Conservation (phyloP, 2,329 filamentous ascomycete genomes). For the Penicillium concentricum region DNA sequence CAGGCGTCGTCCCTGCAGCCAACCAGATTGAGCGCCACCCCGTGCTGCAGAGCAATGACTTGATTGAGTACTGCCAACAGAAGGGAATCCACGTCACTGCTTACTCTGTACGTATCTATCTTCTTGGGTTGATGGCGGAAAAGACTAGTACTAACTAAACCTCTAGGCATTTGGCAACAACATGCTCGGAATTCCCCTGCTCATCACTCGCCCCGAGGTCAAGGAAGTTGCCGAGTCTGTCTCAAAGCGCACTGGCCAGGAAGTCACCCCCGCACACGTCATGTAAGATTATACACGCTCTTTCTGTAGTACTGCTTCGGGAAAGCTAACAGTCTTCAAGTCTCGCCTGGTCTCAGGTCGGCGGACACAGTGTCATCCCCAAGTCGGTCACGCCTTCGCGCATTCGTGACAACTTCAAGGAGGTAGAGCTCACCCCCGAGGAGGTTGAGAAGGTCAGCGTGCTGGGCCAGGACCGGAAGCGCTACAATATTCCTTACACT, state of each 20-base stretch:
- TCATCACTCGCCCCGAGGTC: slow-evolving; percentile 62
- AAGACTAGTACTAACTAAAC: not conserved
- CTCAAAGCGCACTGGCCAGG: slow-evolving; percentile 33
- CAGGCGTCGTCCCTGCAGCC: slow-evolving; percentile 59
- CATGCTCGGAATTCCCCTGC: slow-evolving; percentile 60
- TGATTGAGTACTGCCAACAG: slow-evolving; percentile 57
- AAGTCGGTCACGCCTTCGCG: slow-evolving; percentile 46
- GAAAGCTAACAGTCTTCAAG: slow-evolving; percentile 14
- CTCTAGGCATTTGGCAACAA: slow-evolving; percentile 57
- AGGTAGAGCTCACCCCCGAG: slow-evolving; percentile 40
- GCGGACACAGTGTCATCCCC: slow-evolving; percentile 43
- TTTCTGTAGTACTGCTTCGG: not conserved
- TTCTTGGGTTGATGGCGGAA: not conserved
- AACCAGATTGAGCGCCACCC: slow-evolving; percentile 72
- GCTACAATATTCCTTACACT: slow-evolving; percentile 38
- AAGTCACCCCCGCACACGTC: slow-evolving; percentile 39
- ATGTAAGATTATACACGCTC: slow-evolving; percentile 23
- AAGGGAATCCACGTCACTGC: slow-evolving; percentile 62
- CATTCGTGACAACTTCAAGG: slow-evolving; percentile 46
- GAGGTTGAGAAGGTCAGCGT: slow-evolving; percentile 38
- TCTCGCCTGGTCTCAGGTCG: slow-evolving; percentile 43
- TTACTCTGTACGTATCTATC: slow-evolving; percentile 52
- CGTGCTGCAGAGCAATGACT: slow-evolving; percentile 61
- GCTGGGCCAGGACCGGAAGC: slow-evolving; percentile 34
- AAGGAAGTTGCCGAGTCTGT: slow-evolving; percentile 63